Evolutionary conservation across 306 rosid genomes (phyloP).

Genomic region (Myrica gale): DNA sequence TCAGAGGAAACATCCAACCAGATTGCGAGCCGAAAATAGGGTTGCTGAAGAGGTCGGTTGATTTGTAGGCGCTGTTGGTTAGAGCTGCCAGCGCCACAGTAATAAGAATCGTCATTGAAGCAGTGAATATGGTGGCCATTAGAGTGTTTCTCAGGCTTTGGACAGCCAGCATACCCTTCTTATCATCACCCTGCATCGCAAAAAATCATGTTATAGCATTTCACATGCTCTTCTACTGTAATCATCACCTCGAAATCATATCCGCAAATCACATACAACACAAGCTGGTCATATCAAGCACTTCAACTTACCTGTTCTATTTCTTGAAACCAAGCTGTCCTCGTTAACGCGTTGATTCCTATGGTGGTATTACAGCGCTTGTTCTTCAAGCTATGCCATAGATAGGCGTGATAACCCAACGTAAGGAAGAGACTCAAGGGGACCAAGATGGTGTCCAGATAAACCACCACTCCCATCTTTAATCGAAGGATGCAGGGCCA

Average conservation of each 20-base stretch:
- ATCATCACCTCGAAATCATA: no score
- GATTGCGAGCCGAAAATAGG: conserved; percentile 50
- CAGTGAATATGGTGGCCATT: conserved; percentile 56
- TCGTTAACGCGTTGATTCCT: conserved; percentile 47
- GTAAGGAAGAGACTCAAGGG: conserved; percentile 58
- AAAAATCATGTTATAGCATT: neutral
- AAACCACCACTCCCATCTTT: conserved; percentile 44
- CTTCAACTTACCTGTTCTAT: conserved; percentile 41
- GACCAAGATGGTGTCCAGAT: conserved; percentile 59
- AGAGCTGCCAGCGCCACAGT: conserved; percentile 52
- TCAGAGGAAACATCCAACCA: conserved; percentile 34
- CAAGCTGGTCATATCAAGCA: no score
- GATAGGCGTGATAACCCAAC: conserved; percentile 64
- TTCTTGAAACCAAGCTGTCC: conserved; percentile 55
- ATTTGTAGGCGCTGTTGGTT: conserved; percentile 48
- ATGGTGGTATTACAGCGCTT: conserved; percentile 55
- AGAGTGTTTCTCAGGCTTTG: conserved; percentile 81
- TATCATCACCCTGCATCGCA: conserved; percentile 45
- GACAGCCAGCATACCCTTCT: conserved; percentile 54
- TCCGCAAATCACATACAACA: no score
- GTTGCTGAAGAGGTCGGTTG: conserved; percentile 37
- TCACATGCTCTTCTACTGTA: no score
- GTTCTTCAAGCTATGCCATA: conserved; percentile 59
- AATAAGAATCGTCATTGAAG: conserved; percentile 51
- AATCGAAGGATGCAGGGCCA: neutral